Percentiles rank a stretch among this genome's conserved stretches.
Conservation (phyloP, 2,329 filamentous ascomycete species). For the Cephalotrichum gorgonifer region DNA sequence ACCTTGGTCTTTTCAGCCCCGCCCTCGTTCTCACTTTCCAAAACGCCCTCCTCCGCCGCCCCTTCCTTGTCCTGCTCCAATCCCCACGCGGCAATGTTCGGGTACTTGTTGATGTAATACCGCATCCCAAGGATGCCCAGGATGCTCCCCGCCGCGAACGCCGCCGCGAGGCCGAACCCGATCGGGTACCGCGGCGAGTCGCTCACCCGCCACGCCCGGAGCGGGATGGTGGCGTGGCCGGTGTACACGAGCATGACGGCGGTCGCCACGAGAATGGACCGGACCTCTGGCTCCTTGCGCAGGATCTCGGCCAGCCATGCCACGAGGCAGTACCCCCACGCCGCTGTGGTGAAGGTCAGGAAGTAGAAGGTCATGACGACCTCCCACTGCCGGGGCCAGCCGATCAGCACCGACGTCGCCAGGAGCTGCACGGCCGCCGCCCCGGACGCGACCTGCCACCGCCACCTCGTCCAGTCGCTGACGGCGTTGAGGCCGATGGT, state of each 20-base stretch:
- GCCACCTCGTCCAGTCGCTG: conserved; percentile 28
- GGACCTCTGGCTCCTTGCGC: conserved; percentile 33
- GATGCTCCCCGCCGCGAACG: too few species aligned
- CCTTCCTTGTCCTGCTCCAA: too few species aligned
- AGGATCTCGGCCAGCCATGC: conserved; percentile 38
- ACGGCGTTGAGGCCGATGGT: conserved; percentile 44
- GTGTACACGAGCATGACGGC: conserved; percentile 34
- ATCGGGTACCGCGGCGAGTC: too few species aligned
- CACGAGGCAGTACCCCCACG: conserved; percentile 24
- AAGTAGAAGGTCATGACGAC: conserved; percentile 25
- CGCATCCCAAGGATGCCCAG: too few species aligned
- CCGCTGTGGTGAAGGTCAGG: conserved; percentile 23
- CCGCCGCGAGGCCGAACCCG: too few species aligned
- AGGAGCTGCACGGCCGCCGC: conserved; percentile 26
- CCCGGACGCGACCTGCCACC: conserved; percentile 44
- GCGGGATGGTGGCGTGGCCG: conserved; percentile 33
- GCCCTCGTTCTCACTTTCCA: too few species aligned
- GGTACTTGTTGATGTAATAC: too few species aligned
- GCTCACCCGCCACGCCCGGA: too few species aligned
- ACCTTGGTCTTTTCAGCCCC: too few species aligned
- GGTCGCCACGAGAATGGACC: conserved; percentile 36
- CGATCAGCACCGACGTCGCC: conserved; percentile 21
- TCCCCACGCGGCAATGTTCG: too few species aligned
- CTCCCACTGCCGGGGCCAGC: conserved; percentile 22
- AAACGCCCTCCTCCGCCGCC: too few species aligned